Evolutionary conservation across 1,284 basidiomycete genomes (phyloP).

Genomic region (Pholiota adiposa): DNA sequence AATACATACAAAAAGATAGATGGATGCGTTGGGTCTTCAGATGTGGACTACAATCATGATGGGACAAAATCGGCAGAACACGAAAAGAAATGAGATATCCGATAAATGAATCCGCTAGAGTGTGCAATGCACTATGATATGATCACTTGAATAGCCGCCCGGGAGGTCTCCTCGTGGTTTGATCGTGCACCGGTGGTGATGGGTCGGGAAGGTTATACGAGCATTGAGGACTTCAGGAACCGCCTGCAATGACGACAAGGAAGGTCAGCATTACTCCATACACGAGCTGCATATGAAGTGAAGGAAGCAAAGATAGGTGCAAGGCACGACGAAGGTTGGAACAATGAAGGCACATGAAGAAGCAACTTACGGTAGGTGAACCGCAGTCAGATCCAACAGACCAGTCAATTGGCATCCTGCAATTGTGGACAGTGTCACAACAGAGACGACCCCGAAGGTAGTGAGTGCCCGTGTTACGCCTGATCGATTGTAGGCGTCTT

Average conservation of each 20-base stretch:
- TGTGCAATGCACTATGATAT: neutral
- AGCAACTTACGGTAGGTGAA: constrained; percentile 29
- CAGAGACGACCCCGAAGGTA: constrained; percentile 34
- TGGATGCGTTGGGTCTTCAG: neutral
- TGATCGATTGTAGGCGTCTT: constrained; percentile 28
- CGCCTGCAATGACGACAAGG: neutral
- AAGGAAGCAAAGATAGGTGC: neutral
- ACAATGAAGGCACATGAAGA: neutral
- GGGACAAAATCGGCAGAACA: constrained; percentile 2
- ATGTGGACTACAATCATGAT: constrained; percentile 1
- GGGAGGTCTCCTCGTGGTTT: neutral
- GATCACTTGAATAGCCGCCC: neutral
- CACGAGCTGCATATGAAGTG: too few relatives aligned
- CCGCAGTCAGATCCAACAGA: constrained; percentile 25
- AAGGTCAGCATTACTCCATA: neutral
- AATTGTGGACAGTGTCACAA: constrained; percentile 36
- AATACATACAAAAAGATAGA: neutral
- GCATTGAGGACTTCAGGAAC: neutral
- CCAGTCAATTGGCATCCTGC: constrained; percentile 36
- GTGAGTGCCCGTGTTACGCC: constrained; percentile 30
- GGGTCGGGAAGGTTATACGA: neutral
- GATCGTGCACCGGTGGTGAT: neutral
- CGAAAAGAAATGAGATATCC: constrained; percentile 1
- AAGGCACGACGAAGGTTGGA: neutral
- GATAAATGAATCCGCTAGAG: constrained; percentile 1